Evolutionary conservation across 441 rosid species (phyloP).

Genomic region (Syzygium malaccense): DNA sequence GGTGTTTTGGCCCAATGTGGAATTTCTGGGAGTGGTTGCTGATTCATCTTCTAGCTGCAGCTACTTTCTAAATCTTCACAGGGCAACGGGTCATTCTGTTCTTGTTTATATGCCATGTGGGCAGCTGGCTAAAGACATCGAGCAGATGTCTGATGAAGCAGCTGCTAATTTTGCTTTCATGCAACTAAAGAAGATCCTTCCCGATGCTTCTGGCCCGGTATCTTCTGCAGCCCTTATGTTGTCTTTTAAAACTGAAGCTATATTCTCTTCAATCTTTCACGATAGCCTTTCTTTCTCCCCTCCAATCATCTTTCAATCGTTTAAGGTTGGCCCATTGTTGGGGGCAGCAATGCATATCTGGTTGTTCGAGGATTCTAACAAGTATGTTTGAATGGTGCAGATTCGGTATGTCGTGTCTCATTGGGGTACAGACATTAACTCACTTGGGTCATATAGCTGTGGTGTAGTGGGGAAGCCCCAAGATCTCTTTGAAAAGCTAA

Average conservation of each 20-base stretch:
- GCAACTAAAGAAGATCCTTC: constrained; percentile 87
- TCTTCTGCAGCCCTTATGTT: neutral
- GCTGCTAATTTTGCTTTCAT: constrained; percentile 80
- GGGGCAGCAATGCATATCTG: neutral
- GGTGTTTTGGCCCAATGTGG: constrained; percentile 97
- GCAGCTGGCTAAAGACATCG: constrained; percentile 91
- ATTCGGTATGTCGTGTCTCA: constrained; percentile 75
- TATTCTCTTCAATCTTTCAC: neutral
- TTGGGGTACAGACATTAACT: constrained; percentile 81
- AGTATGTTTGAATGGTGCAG: constrained; percentile 28
- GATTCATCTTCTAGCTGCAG: constrained; percentile 87
- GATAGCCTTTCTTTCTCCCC: neutral
- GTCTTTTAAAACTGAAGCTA: neutral
- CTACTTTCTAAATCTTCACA: constrained; percentile 93
- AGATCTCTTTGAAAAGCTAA: constrained; percentile 76
- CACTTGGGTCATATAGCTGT: constrained; percentile 92
- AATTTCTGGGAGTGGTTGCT: constrained; percentile 93
- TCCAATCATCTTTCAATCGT: neutral
- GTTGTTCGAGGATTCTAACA: neutral
- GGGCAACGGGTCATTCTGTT: constrained; percentile 80
- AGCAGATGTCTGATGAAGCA: constrained; percentile 88
- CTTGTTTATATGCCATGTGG: constrained; percentile 98
- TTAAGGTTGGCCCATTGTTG: neutral
- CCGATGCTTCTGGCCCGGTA: constrained; percentile 82
- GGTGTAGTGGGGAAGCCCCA: constrained; percentile 84